These are phyloP conservation scores for Aspergillus aculeatinus DNA, from an alignment of 2,329 filamentous ascomycete species.

Conservation along the genomic window DNA sequence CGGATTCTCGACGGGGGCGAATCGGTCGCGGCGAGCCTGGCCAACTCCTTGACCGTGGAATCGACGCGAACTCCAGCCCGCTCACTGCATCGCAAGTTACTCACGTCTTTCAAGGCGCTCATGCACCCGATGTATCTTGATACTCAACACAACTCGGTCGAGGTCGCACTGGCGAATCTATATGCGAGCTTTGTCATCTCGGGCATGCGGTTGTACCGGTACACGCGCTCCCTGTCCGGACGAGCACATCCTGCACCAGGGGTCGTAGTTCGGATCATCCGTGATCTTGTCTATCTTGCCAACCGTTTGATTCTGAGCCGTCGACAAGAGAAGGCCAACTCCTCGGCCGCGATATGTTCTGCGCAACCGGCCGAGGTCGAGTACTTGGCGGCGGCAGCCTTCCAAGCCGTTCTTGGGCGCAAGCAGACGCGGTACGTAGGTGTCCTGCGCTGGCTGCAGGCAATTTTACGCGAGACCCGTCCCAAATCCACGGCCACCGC, in stretches of 20 bases:
- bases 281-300: constrained; percentile 64
- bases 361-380: constrained; percentile 61
- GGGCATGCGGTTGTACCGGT: constrained; percentile 69
- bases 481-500: constrained; percentile 36
- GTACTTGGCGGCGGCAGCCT: constrained; percentile 69
- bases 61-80: constrained; percentile 69
- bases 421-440: constrained; percentile 69
- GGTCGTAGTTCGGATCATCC: constrained; percentile 66
- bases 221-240: constrained; percentile 58
- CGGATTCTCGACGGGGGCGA: constrained; percentile 45
- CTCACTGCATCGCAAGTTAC: constrained; percentile 75
- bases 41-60: constrained; percentile 77
- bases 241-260: constrained; percentile 53
- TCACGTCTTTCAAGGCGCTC: constrained; percentile 77
- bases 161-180: constrained; percentile 71
- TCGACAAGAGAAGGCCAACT: constrained; percentile 23
- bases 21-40: constrained; percentile 57
- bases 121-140: constrained; percentile 58
- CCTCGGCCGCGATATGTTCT: constrained; percentile 50
- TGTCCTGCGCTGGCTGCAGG: constrained; percentile 68
- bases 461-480: constrained; percentile 45
- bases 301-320: constrained; percentile 62
- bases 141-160: constrained; percentile 69
- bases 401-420: constrained; percentile 63
- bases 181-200: constrained; percentile 73